Base-by-base conservation (phyloP, 176 grass and related monocot species). In the Zea mays region DNA sequence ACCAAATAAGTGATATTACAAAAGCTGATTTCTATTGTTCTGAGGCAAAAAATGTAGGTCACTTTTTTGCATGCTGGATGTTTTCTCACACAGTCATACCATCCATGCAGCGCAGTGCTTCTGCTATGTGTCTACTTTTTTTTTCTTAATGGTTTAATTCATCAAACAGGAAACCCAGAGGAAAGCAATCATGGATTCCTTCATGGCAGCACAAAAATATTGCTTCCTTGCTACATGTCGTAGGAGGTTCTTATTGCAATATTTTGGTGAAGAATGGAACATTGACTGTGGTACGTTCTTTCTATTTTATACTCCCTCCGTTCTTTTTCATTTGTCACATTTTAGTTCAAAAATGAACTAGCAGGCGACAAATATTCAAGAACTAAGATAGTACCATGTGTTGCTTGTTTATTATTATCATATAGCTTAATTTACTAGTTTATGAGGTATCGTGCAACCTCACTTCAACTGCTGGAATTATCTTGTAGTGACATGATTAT, bases 1-100 rank as follows among this genome's bases (percentile, higher is more conserved):
- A 97, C 76, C 92, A 92, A 82, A 87, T 90, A 84, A 83, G 83
- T 64, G 94, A 97, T 88, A 91, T 97, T 76, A 46, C 21, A 56
- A 97, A 97, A 93, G 86, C 78, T 65, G 94, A 97, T 14, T 97
- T 91, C 61, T 97, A 93, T 67, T 93, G 86, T 72, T 16, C 81
- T 48, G 90, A 91, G 15, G 86, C 86, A 70, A 83, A 91, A 82
- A 88, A 62, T 83, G 91, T 93, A 77, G 67, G 86, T 63, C 58
- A 81, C 57, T 38, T 12, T 8, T 59, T 4, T 55, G 17, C 19
- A 20, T 43, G n/a, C 47, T 74, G 21, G 41, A 36, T 77, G 48
- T 77, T 16, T 46, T 7, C 27, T 81, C 40, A 70, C 2, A n/a
- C n/a, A n/a, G n/a, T n/a, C n/a, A n/a, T n/a, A 56, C 17, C 52